Evolutionary conservation across 129 eudicot species (phyloP), one percentile per base, ranked within the genome.

Genomic region (Artemisia annua): DNA sequence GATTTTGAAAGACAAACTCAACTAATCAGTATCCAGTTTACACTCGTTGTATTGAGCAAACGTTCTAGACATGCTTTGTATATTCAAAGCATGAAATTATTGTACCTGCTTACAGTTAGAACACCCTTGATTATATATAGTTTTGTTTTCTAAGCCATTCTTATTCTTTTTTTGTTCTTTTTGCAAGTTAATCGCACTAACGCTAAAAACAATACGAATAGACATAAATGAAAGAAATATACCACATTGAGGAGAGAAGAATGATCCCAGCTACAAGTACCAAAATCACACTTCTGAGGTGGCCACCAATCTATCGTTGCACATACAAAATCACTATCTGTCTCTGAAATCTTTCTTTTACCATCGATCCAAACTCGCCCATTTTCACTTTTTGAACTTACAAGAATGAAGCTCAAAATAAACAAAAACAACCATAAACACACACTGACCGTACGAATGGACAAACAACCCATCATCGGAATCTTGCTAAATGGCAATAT

Each of bases 251-350:
- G 91, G 24, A 90, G 85, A 67, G 98, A 94, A 81, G 97, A 73
- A 66, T 70, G 83, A 66, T 61, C 98, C 97, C 98, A 94, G 57
- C 85, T 79, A 62, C 98, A 94, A 72, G 89, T 85, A 24, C 96
- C 96, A 88, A 84, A 90, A 73, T 94, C 97, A 72, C 98, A 94
- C 81, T 39, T 39, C 46, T 90, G 85, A 75, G 97, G 91, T 57
- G 97, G 98, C 98, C 97, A 94, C 98, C 98, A 94, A 78, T 94
- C 99, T 74, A 94, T 19, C 2, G 99, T 94, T 10, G 96, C 94
- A 78, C 99, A 94, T 9, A 94, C 43, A 72, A 82, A 94, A 73
- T 94, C 83, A 63, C 17, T 69, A 62, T 92, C 95, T 14, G 69
- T 89, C 60, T 55, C 75, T 63, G 81, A 95, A 79, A 92, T 85